Evolutionary conservation across 768 basidiomycete species (phyloP).

Genomic region (Russula sp.): DNA sequence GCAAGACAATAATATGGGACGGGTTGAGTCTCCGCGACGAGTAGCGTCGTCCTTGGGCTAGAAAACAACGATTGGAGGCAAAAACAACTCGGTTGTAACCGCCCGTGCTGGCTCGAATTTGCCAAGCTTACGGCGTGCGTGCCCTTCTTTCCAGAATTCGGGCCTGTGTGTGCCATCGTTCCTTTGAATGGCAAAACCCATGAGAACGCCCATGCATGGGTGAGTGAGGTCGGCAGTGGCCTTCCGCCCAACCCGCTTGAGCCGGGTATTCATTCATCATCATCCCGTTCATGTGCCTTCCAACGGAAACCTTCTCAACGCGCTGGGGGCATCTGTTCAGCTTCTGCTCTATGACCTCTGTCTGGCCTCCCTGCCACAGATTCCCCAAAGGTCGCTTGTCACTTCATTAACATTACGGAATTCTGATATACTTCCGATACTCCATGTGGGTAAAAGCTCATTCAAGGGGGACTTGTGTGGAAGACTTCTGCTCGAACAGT

Average conservation of each 20-base stretch:
- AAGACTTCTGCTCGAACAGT: constrained; percentile 12
- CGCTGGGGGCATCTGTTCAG: neutral
- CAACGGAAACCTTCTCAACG: neutral
- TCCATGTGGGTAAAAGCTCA: constrained; percentile 21
- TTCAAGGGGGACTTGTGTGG: constrained; percentile 10
- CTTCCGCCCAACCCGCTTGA: neutral
- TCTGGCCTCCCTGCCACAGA: neutral
- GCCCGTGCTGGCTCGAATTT: constrained; percentile 3
- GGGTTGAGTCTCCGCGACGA: constrained; percentile 2
- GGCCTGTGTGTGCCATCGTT: constrained; percentile 2
- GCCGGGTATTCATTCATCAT: neutral
- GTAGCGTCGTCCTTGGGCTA: neutral
- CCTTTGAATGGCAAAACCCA: constrained; percentile 15
- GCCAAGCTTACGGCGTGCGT: constrained; percentile 19
- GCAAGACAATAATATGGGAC: neutral
- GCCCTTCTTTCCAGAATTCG: constrained; percentile 18
- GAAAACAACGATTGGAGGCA: neutral
- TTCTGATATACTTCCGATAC: constrained; percentile 20
- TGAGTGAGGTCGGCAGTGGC: constrained; percentile 4
- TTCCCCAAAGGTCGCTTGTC: constrained; percentile 11
- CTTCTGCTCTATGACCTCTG: neutral
- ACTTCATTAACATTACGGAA: constrained; percentile 22
- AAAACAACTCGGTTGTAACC: neutral
- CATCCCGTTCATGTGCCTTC: constrained; percentile 1
- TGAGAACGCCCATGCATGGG: neutral